Base-by-base conservation (phyloP, 768 basidiomycete species). In the Russula sp. region DNA sequence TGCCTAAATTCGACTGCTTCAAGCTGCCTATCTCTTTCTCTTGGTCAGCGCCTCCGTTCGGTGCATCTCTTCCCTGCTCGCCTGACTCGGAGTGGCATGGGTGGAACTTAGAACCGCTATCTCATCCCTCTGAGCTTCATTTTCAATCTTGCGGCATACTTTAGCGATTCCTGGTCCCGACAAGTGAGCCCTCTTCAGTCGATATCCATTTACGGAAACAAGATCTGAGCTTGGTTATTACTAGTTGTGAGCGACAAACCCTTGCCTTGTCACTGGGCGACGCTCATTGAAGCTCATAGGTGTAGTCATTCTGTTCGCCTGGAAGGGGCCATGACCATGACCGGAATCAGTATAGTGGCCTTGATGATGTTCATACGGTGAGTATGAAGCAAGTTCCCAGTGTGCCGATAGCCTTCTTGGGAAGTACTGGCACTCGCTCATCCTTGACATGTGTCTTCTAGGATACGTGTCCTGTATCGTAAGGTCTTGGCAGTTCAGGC, bases 71-170 rank as follows among this genome's bases (percentile, higher is more conserved):
- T 9, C 16, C 6, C 6, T 20, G 10, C 13, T 32, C 18, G 4
- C 4, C 57, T 63, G 37, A 51, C 49, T 22, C 4, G 1, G 16
- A 44, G 18, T 44, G 1, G n/a, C 37, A 34, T 44, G n/a, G 16
- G 8, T 11, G 22, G 53, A 55, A 14, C 32, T 14, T 6, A 87
- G 84, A 87, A 87, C 67, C 81, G 85, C 27, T 87, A 87, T 67
- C 72, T 87, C 22, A 85, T 82, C 0, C 85, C 85, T 0, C 72
- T 86, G 2, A 83, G 82, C 0, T 87, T 87, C 68, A 79, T 85
- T 18, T 70, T 86, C 51, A 85, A 85, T 62, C 69, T 85, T 0
- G 72, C 62, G 34, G 74, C 73, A 4, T 72, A 72, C 55, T 65
- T 70, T 40, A 66, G 68, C 20, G 52, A 52, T 0, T 18, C 56